A percentile compares a stretch with the other conserved stretches of the same genome.
These are phyloP conservation scores for Pleurotus ostreatus DNA, from an alignment of 768 basidiomycete genomes.

Conservation along the genomic window DNA sequence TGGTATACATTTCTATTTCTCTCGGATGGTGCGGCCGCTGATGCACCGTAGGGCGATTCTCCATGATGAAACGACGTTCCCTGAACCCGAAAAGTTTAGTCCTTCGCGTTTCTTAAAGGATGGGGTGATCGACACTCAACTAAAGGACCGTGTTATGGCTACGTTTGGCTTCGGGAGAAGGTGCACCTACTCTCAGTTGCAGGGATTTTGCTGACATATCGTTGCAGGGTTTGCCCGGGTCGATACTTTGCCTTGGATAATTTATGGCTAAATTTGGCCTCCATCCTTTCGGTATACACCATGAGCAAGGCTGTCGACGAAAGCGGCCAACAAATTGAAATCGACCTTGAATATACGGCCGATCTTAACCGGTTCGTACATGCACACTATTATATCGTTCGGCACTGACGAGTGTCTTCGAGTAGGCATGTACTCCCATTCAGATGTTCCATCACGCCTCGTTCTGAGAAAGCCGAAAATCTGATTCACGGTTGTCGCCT, in stretches of 20 bases:
- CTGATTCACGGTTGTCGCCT: constrained; percentile 9
- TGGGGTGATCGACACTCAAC: constrained; percentile 21
- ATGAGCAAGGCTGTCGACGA: constrained; percentile 10
- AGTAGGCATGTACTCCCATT: constrained; percentile 12
- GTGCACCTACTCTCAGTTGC: background rate
- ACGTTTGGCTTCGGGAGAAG: constrained; percentile 32
- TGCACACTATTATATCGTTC: background rate
- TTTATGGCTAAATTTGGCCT: constrained; percentile 5
- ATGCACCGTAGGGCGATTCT: constrained; percentile 27
- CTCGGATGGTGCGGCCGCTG: background rate
- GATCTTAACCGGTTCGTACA: background rate
- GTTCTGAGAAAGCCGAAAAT: constrained; percentile 16
- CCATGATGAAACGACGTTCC: constrained; percentile 28
- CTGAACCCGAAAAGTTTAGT: constrained; percentile 31
- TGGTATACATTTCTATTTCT: constrained; percentile 19
- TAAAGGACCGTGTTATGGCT: constrained; percentile 10
- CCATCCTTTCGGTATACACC: constrained; percentile 7
- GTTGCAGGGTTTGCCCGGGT: constrained; percentile 9
- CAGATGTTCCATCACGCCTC: constrained; percentile 23
- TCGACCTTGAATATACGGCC: constrained; percentile 28
- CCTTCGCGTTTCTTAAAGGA: constrained; percentile 45
- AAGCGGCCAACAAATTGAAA: constrained; percentile 1
- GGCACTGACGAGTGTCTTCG: constrained; percentile 6
- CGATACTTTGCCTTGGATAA: constrained; percentile 2
- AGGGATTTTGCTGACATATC: background rate